phyloP scores from a whole-genome alignment of 345 rosid species.

The Melaleuca quinquenervia region DNA sequence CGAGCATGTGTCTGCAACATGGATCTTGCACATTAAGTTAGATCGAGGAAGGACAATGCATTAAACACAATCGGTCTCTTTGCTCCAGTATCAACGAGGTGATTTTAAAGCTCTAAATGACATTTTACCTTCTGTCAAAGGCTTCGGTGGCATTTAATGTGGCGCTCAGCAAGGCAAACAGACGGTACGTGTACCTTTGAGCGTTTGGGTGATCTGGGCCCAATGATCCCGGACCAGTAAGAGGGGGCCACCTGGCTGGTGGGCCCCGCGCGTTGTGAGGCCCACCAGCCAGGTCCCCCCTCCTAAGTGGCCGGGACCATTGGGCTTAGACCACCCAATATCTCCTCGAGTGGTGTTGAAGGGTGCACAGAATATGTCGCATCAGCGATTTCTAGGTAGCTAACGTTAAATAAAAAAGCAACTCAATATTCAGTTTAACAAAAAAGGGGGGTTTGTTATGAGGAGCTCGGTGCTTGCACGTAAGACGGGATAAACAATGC shows the following conservation, averaged over 20 bases:
- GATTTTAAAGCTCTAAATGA: neutral
- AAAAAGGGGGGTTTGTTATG: neutral
- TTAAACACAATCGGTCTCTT: neutral
- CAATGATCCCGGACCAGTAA: no score
- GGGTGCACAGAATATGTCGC: constrained; percentile 89
- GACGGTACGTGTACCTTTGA: constrained; percentile 91
- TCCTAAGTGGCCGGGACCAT: no score
- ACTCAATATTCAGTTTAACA: neutral
- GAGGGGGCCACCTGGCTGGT: no score
- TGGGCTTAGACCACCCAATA: no score
- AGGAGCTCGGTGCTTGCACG: neutral
- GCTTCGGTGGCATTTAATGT: constrained; percentile 98
- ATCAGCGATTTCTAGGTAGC: constrained; percentile 79
- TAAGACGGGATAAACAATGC: neutral
- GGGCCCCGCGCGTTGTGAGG: no score
- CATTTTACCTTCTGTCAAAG: constrained; percentile 76
- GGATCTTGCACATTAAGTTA: neutral
- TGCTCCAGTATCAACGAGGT: neutral
- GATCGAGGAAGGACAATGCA: neutral
- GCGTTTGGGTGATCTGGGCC: no score
- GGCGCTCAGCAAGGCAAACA: constrained; percentile 93
- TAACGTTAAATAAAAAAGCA: constrained; percentile 17
- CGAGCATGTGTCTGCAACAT: constrained; percentile 70
- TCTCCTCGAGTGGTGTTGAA: constrained; percentile 79
- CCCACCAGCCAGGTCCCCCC: no score